These are phyloP conservation scores for Spinellus fusiger DNA, from an alignment of 192 early-diverging fungal species.

Conservation along the genomic window DNA sequence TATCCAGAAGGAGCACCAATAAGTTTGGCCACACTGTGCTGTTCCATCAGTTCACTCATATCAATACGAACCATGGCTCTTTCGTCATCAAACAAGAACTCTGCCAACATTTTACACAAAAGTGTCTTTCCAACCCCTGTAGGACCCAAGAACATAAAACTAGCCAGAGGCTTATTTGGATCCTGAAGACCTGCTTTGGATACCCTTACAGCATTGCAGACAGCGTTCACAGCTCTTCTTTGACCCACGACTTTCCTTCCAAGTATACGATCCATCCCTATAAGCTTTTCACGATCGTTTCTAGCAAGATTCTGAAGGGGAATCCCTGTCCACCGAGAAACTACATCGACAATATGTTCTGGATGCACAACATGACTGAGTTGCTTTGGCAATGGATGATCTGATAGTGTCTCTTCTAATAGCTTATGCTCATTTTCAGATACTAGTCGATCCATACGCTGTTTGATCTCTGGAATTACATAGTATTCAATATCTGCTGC, in stretches of 20 bases:
- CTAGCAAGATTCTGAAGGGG: constrained; percentile 86
- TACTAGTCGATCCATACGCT: constrained; percentile 67
- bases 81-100: constrained; percentile 74
- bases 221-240: constrained; percentile 57
- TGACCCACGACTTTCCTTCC: constrained; percentile 83
- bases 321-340: constrained; percentile 95
- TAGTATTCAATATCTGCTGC: constrained; percentile 92
- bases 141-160: constrained; percentile 78
- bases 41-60: constrained; percentile 73
- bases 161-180: constrained; percentile 65
- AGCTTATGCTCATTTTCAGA: constrained; percentile 42
- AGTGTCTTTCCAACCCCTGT: constrained; percentile 85
- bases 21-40: constrained; percentile 53
- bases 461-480: constrained; percentile 82
- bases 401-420: constrained; percentile 48
- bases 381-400: constrained; percentile 28
- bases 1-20: constrained; percentile 79
- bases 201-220: constrained; percentile 69
- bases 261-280: constrained; percentile 72
- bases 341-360: constrained; percentile 92
- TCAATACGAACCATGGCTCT: constrained; percentile 68
- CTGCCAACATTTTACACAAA: constrained; percentile 67
- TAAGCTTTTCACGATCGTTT: constrained; percentile 78
- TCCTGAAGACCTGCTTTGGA: constrained; percentile 73
- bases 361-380: constrained; percentile 83